Evolutionary conservation across 768 basidiomycete species (phyloP).

Genomic region (Lactarius deliciosus): DNA sequence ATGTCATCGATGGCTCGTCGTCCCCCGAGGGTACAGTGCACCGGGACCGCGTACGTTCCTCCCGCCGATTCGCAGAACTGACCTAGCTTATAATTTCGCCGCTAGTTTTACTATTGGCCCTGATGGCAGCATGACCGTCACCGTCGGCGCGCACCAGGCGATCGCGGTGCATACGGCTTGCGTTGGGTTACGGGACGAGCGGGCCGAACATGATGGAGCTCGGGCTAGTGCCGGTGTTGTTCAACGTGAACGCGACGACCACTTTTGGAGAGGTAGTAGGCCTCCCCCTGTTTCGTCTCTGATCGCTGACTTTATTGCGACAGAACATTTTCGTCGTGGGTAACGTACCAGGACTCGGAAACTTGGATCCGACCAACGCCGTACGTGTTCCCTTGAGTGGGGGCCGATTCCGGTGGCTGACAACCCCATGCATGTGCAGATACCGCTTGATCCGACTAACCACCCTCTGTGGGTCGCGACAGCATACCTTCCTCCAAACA

Average conservation of each 20-base stretch:
- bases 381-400: slow-evolving; percentile 36
- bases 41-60: slow-evolving; percentile 45
- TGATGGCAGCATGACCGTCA: slow-evolving; percentile 30
- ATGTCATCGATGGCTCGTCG: slow-evolving; percentile 54
- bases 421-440: slow-evolving; percentile 34
- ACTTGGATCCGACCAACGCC: slow-evolving; percentile 48
- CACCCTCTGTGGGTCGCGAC: slow-evolving; percentile 58
- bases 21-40: slow-evolving; percentile 43
- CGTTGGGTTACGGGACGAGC: slow-evolving; percentile 8
- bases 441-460: slow-evolving; percentile 50
- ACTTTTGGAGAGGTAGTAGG: slow-evolving; percentile 57
- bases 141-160: slow-evolving; percentile 32
- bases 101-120: slow-evolving; percentile 27
- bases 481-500: slow-evolving; percentile 49
- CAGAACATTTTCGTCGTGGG: slow-evolving; percentile 64
- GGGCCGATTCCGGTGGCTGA: background rate
- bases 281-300: background rate
- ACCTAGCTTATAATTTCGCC: background rate
- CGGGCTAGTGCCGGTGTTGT: slow-evolving; percentile 30
- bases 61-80: background rate
- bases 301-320: background rate
- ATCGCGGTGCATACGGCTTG: slow-evolving; percentile 32
- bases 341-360: slow-evolving; percentile 52
- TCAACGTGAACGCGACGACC: slow-evolving; percentile 56
- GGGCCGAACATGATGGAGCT: background rate